A percentile compares a stretch with the other conserved stretches of the same genome.
Evolutionary conservation across 331 rosid species (phyloP).

Genomic region (Cydonia oblonga): DNA sequence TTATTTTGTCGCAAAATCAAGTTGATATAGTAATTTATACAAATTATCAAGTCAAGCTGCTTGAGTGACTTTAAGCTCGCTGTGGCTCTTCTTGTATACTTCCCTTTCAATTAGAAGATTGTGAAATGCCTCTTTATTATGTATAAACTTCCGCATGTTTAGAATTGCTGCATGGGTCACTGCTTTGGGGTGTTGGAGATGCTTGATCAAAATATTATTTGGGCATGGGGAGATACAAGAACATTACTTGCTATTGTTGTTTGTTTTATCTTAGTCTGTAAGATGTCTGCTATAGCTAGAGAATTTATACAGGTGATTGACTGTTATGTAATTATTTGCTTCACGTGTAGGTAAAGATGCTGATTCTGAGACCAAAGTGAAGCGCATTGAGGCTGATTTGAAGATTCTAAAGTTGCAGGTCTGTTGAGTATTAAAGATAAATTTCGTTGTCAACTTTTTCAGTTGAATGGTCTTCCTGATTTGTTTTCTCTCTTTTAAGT

Average conservation of each 20-base stretch:
- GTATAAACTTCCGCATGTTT: background rate
- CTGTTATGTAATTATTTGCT: constrained; percentile 4
- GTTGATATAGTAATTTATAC: background rate
- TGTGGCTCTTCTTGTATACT: background rate
- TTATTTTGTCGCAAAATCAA: background rate
- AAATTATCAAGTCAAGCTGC: background rate
- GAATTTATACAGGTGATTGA: background rate
- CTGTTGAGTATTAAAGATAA: background rate
- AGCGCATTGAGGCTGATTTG: constrained; percentile 84
- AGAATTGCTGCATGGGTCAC: background rate
- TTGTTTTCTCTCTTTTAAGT: background rate
- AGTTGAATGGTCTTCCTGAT: background rate
- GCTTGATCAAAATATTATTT: background rate
- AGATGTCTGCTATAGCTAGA: background rate
- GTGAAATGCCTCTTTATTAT: background rate
- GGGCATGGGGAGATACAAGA: background rate
- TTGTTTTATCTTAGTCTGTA: background rate
- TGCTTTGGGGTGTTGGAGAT: background rate
- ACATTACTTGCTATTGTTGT: background rate
- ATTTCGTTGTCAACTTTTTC: background rate
- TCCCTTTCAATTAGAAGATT: background rate
- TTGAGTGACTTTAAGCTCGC: background rate
- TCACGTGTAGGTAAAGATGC: constrained; percentile 42
- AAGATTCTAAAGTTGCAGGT: constrained; percentile 86
- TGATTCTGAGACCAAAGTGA: constrained; percentile 51